Conservation (phyloP, 441 rosid genomes). For the Populus tomentosa region DNA sequence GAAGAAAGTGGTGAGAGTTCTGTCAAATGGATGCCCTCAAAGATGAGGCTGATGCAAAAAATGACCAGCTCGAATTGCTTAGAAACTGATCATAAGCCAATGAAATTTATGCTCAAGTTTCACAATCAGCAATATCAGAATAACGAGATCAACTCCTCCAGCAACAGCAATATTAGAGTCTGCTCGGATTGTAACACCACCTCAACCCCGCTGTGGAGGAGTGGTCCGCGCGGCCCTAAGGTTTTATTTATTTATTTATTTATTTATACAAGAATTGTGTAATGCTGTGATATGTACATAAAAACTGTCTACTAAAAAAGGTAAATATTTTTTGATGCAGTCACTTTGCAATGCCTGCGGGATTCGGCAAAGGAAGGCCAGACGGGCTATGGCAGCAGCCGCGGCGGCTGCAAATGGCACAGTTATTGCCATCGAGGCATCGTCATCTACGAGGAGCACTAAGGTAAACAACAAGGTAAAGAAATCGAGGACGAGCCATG, state of each 20-base stretch:
- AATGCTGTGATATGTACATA: no score
- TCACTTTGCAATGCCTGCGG: constrained; percentile 77
- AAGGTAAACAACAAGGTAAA: constrained; percentile 38
- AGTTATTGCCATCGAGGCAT: not conserved
- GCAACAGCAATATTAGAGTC: constrained; percentile 26
- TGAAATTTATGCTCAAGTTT: constrained; percentile 11
- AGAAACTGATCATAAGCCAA: constrained; percentile 8
- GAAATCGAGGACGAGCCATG: constrained; percentile 29
- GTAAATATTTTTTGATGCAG: constrained; percentile 22
- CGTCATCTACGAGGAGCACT: constrained; percentile 3
- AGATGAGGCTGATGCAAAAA: constrained; percentile 38
- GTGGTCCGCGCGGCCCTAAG: constrained; percentile 69
- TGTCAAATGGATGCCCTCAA: constrained; percentile 40
- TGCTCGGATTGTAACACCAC: constrained; percentile 58
- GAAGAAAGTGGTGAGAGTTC: constrained; percentile 12
- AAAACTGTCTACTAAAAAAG: not conserved
- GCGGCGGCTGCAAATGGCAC: constrained; percentile 24
- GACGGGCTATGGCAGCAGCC: constrained; percentile 45
- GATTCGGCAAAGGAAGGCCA: constrained; percentile 59
- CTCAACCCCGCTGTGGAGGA: constrained; percentile 65
- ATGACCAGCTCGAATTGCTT: constrained; percentile 26
- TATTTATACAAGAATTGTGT: not conserved
- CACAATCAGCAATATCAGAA: constrained; percentile 14
- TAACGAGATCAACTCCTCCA: constrained; percentile 10
- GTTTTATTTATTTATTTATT: constrained; percentile 14